Conservation (phyloP, 2,329 filamentous ascomycete species). For the Neophaeococcomyces mojaviensis region DNA sequence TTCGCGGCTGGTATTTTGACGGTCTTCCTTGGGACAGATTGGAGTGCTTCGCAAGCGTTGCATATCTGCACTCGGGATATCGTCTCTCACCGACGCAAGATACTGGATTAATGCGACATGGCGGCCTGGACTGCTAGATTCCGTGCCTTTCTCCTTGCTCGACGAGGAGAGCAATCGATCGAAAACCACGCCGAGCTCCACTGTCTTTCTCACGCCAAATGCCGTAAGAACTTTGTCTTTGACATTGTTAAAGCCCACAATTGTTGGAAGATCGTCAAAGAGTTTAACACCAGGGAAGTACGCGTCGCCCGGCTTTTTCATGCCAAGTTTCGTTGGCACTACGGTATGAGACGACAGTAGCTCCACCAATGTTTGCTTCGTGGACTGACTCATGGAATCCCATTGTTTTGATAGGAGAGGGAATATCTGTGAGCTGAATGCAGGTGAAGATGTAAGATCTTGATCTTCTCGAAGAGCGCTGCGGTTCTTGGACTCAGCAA, state of each 20-base stretch:
- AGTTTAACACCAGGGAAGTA: conserved; percentile 92
- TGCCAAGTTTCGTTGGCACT: conserved; percentile 84
- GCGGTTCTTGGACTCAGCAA: conserved; percentile 57
- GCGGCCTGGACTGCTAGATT: conserved; percentile 58
- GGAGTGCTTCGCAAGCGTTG: conserved; percentile 67
- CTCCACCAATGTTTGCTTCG: conserved; percentile 58
- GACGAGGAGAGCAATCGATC: conserved; percentile 62
- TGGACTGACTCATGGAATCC: conserved; percentile 64
- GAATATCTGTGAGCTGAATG: conserved; percentile 71
- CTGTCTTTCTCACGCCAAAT: conserved; percentile 86
- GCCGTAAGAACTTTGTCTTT: conserved; percentile 84
- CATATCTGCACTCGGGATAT: conserved; percentile 79
- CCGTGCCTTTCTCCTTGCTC: conserved; percentile 28
- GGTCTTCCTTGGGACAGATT: conserved; percentile 71
- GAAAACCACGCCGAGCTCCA: conserved; percentile 91
- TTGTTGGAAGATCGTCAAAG: conserved; percentile 84
- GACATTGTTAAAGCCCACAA: conserved; percentile 66
- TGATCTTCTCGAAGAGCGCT: conserved; percentile 52
- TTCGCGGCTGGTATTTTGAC: conserved; percentile 45
- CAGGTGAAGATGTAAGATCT: conserved; percentile 62
- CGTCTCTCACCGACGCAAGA: conserved; percentile 76
- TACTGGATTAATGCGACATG: conserved; percentile 95
- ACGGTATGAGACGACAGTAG: conserved; percentile 62
- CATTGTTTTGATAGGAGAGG: conserved; percentile 80
- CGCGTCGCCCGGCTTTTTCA: conserved; percentile 75